Evolutionary conservation across 2,329 filamentous ascomycete species (phyloP), one percentile per base, ranked within the genome.

Genomic region (Paecilomyces sp.): DNA sequence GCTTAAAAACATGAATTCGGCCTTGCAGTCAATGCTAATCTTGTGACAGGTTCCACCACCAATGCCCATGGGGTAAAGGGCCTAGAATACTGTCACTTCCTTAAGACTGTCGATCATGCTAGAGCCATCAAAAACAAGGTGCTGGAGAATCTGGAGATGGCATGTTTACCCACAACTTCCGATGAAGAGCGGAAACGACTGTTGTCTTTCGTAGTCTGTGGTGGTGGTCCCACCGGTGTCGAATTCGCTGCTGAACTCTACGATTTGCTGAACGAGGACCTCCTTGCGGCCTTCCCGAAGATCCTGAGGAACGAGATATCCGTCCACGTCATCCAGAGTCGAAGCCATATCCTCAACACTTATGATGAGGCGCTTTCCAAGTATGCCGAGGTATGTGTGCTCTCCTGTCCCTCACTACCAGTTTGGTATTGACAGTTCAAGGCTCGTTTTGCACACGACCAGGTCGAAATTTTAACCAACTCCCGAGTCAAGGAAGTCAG

Each of bases 161-260:
- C 94, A 24, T 96, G 91, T 69, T 79, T 99, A n/a, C 95, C 95
- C 0, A 97, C 92, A 0, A 97, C 92, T 0, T 79, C 85, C 0
- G 93, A 99, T 68, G 88, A 92, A 52, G 94, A 99, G 76, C 87
- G 94, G 63, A 88, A 83, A 70, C 86, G 93, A 47, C 80, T 99
- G 15, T 82, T 99, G 3, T 97, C 94, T 0, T 99, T 99, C 69
- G 94, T 97, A n/a, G 80, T 99, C 60, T 93, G 91, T 70, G 94
- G 94, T 58, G 94, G 94, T 67, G 94, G 94, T 0, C 94, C 94
- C 3, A 99, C 94, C 0, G 94, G 94, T 62, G 94, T 99, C 36
- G 94, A 99, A 73, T 99, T 99, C 68, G 95, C 95, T 0, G 94
- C 94, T 5, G 94, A 99, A 73, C 83, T 99, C 6, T 97, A 90